Evolutionary conservation across 345 rosid genomes (phyloP).

Genomic region (Microcos paniculata): DNA sequence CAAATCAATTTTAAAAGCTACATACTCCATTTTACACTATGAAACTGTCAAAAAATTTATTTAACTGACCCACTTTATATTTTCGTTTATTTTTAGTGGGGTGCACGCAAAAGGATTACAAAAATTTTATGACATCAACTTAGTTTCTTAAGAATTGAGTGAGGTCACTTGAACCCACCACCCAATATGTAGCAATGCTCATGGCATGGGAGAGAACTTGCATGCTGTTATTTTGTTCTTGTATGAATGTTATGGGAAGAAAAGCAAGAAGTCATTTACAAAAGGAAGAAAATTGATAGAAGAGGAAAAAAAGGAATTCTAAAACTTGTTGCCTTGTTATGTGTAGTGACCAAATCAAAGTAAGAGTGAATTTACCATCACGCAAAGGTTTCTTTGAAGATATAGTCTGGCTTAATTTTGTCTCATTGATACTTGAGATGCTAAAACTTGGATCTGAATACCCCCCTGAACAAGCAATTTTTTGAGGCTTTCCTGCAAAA

Average conservation of each 20-base stretch:
- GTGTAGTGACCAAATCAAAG: background rate
- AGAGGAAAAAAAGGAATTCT: background rate
- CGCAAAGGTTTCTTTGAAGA: constrained; percentile 46
- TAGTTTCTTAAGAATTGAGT: too few species aligned
- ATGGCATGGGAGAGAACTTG: too few species aligned
- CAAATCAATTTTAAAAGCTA: too few species aligned
- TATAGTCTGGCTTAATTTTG: constrained; percentile 25
- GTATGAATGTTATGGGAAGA: background rate
- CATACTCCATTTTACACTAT: too few species aligned
- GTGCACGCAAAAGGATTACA: too few species aligned
- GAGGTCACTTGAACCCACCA: too few species aligned
- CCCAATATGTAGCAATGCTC: too few species aligned
- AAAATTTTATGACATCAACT: too few species aligned
- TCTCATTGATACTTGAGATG: constrained; percentile 22
- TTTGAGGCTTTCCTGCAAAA: constrained; percentile 33
- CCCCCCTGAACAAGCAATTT: background rate
- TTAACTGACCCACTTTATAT: too few species aligned
- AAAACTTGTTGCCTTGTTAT: background rate
- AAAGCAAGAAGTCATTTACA: background rate
- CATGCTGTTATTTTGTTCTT: background rate
- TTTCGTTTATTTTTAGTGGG: too few species aligned
- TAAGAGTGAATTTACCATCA: constrained; percentile 42
- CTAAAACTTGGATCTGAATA: constrained; percentile 26
- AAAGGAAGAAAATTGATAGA: background rate
- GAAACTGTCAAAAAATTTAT: too few species aligned